Evolutionary conservation across 2,329 filamentous ascomycete species (phyloP).

Genomic region (Xylariaceae sp.): DNA sequence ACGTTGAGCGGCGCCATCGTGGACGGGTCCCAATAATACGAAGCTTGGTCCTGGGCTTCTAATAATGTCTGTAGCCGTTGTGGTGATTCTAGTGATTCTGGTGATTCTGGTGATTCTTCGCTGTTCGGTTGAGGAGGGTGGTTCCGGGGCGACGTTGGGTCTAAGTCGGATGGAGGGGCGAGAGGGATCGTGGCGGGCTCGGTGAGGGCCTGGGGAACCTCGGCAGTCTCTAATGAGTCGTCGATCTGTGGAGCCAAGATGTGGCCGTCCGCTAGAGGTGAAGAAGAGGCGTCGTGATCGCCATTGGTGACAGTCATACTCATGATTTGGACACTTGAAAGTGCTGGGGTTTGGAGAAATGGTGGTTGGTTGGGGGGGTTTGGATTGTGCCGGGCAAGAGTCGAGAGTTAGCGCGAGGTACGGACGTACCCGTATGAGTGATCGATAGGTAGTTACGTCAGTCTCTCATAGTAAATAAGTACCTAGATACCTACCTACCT

Average conservation of each 20-base stretch:
- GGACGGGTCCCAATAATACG: slow-evolving; percentile 52
- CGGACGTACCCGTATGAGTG: too few species aligned
- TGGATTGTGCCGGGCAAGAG: not conserved
- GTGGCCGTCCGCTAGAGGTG: slow-evolving; percentile 5
- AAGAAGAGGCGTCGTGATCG: slow-evolving; percentile 11
- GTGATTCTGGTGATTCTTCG: not conserved
- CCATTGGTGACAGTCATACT: slow-evolving; percentile 11
- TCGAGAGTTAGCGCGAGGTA: too few species aligned
- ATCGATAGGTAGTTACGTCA: too few species aligned
- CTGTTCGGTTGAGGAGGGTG: not conserved
- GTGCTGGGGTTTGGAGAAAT: not conserved
- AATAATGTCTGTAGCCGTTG: slow-evolving; percentile 2
- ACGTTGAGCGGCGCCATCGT: slow-evolving; percentile 53
- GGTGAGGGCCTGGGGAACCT: slow-evolving; percentile 19
- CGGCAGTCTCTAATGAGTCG: slow-evolving; percentile 25
- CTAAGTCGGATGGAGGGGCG: slow-evolving; percentile 24
- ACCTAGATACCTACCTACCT: not conserved
- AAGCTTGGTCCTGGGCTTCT: slow-evolving; percentile 28
- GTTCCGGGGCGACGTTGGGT: slow-evolving; percentile 5
- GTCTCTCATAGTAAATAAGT: too few species aligned
- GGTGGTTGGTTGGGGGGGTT: not conserved
- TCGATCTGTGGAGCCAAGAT: slow-evolving; percentile 18
- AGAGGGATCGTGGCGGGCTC: slow-evolving; percentile 20
- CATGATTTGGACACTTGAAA: slow-evolving; percentile 9
- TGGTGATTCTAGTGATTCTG: not conserved